Evolutionary conservation across 345 rosid genomes (phyloP).

Genomic region (Triadica sebifera): DNA sequence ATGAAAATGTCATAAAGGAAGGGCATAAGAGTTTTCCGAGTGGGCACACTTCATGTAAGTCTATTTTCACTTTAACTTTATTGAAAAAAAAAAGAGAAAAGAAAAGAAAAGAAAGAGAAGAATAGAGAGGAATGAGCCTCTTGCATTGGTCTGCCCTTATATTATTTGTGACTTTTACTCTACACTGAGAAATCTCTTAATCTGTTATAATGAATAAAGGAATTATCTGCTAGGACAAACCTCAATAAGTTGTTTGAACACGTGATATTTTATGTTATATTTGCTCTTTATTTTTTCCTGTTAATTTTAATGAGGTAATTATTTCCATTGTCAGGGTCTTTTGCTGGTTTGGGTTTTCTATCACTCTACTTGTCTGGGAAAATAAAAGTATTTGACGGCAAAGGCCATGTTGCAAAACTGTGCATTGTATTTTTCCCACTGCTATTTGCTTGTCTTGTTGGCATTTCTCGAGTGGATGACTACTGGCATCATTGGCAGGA

Average conservation of each 20-base stretch:
- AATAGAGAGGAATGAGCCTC: background rate
- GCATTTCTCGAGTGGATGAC: slow-evolving; percentile 48
- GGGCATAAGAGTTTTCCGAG: slow-evolving; percentile 96
- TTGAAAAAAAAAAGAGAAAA: no score
- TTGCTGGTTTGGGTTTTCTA: slow-evolving; percentile 45
- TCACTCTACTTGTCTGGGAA: slow-evolving; percentile 48
- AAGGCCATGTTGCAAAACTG: slow-evolving; percentile 45
- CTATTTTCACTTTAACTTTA: background rate
- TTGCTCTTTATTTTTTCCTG: background rate
- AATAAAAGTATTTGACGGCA: slow-evolving; percentile 37
- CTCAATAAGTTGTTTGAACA: background rate
- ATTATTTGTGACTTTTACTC: background rate
- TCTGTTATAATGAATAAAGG: background rate
- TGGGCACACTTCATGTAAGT: slow-evolving; percentile 80
- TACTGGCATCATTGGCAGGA: slow-evolving; percentile 51
- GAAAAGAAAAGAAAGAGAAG: no score
- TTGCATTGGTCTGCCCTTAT: no score
- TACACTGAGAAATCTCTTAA: background rate
- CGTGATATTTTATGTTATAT: background rate
- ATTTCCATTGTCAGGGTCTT: slow-evolving; percentile 37
- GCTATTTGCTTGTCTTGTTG: slow-evolving; percentile 39
- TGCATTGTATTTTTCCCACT: slow-evolving; percentile 38
- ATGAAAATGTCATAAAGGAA: slow-evolving; percentile 60
- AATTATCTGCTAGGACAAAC: background rate
- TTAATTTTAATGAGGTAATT: background rate